phyloP scores from a whole-genome alignment of 768 basidiomycete species.

The Hydnum rufescens region DNA sequence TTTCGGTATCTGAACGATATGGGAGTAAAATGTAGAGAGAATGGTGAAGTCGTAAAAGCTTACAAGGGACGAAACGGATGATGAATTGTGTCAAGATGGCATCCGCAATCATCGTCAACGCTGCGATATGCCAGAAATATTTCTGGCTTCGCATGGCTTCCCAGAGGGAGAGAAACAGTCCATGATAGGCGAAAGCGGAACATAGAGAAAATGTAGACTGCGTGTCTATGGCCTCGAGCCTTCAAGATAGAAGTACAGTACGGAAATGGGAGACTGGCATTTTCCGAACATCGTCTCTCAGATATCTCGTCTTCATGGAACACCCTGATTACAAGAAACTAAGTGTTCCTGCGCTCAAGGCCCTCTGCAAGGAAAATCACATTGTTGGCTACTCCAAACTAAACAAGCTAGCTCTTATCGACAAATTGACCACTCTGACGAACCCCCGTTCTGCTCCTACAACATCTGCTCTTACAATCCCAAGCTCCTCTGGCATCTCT shows the following conservation, averaged over 20 bases:
- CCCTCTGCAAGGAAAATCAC: conserved; percentile 30
- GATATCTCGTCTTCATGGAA: no score
- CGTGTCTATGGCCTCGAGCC: background rate
- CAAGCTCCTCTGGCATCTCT: background rate
- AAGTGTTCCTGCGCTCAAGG: conserved; percentile 38
- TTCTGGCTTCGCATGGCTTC: background rate
- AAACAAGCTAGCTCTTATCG: conserved; percentile 34
- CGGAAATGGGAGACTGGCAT: background rate
- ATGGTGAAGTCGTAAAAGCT: conserved; percentile 16
- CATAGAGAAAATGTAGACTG: background rate
- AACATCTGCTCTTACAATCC: background rate
- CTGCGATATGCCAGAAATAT: conserved; percentile 50
- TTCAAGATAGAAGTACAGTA: background rate
- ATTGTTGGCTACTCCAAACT: conserved; percentile 51
- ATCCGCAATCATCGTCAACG: conserved; percentile 53
- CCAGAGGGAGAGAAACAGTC: background rate
- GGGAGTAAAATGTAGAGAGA: conserved; percentile 9
- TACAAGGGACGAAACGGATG: conserved; percentile 67
- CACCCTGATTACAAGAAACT: background rate
- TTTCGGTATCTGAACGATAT: conserved; percentile 65
- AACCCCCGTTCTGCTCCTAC: background rate
- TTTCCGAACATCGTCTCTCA: background rate
- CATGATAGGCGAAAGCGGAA: background rate
- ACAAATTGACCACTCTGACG: conserved; percentile 10
- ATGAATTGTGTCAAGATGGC: conserved; percentile 59